These are phyloP conservation scores for Agaricus sinodeliciosus DNA, from an alignment of 768 basidiomycete species.

Conservation along the genomic window DNA sequence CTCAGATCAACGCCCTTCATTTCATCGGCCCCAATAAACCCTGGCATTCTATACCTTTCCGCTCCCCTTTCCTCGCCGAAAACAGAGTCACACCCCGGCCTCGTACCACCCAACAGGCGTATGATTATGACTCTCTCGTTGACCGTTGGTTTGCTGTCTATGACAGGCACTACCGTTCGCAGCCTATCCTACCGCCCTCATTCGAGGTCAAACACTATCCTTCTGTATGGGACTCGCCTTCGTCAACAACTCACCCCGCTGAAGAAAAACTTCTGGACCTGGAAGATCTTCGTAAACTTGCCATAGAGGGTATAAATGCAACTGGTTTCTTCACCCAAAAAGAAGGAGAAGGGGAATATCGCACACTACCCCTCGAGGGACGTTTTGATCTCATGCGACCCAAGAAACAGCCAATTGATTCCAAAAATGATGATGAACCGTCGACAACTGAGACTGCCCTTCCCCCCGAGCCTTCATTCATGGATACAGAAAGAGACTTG, in stretches of 20 bases:
- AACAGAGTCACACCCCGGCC: slow-evolving; percentile 18
- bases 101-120: slow-evolving; percentile 39
- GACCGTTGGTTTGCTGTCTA: slow-evolving; percentile 91
- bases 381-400: slow-evolving; percentile 84
- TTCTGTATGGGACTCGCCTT: slow-evolving; percentile 62
- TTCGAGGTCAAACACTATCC: slow-evolving; percentile 65
- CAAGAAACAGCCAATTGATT: slow-evolving; percentile 13
- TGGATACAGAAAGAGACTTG: slow-evolving; percentile 15
- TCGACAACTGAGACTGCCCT: slow-evolving; percentile 16
- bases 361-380: slow-evolving; percentile 78
- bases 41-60: slow-evolving; percentile 72
- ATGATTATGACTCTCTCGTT: slow-evolving; percentile 76
- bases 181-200: slow-evolving; percentile 31
- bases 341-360: slow-evolving; percentile 64
- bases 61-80: slow-evolving; percentile 44
- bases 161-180: slow-evolving; percentile 77
- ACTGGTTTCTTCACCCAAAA: slow-evolving; percentile 16
- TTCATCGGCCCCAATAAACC: slow-evolving; percentile 97
- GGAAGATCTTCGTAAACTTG: slow-evolving; percentile 57
- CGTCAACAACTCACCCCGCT: slow-evolving; percentile 18
- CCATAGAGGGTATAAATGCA: slow-evolving; percentile 49
- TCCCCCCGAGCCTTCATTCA: slow-evolving; percentile 2
- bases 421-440: slow-evolving; percentile 3
- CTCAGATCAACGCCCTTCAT: slow-evolving; percentile 80
- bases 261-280: slow-evolving; percentile 35